These are phyloP conservation scores for Candida quercuum DNA, from an alignment of 805 yeast genomes.

Conservation along the genomic window DNA sequence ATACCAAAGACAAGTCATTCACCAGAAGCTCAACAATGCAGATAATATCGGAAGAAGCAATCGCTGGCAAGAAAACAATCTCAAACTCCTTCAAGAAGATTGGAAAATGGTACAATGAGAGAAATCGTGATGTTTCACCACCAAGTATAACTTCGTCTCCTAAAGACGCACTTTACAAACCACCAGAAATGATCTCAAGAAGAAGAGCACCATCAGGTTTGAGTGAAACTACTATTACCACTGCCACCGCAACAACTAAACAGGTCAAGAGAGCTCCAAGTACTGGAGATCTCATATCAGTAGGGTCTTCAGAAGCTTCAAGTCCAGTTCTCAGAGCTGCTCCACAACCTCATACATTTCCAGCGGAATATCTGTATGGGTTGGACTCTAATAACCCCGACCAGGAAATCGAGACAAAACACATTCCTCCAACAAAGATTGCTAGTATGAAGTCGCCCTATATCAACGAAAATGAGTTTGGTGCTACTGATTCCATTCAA, in stretches of 20 bases:
- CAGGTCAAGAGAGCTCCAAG: conserved; percentile 5
- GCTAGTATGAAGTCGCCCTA: conserved; percentile 22
- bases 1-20: background rate
- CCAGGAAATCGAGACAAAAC: conserved; percentile 6
- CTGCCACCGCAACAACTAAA: conserved; percentile 2
- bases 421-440: conserved; percentile 16
- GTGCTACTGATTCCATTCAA: conserved; percentile 6
- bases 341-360: conserved; percentile 24
- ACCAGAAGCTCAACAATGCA: conserved; percentile 17
- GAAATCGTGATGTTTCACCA: conserved; percentile 25
- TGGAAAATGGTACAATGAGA: conserved; percentile 64
- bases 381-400: conserved; percentile 13
- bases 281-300: conserved; percentile 6
- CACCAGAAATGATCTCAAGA: conserved; percentile 67
- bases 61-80: conserved; percentile 31
- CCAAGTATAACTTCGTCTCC: conserved; percentile 1
- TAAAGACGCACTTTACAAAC: conserved; percentile 25
- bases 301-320: conserved; percentile 3
- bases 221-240: no score
- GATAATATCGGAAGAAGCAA: conserved; percentile 21
- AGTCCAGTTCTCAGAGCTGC: conserved; percentile 11
- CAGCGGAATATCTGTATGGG: conserved; percentile 20
- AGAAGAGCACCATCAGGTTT: conserved; percentile 33
- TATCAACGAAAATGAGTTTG: background rate
- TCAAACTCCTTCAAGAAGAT: conserved; percentile 49